Base-by-base conservation (phyloP, 192 early-diverging fungal species). In the Coemansia biformis region DNA sequence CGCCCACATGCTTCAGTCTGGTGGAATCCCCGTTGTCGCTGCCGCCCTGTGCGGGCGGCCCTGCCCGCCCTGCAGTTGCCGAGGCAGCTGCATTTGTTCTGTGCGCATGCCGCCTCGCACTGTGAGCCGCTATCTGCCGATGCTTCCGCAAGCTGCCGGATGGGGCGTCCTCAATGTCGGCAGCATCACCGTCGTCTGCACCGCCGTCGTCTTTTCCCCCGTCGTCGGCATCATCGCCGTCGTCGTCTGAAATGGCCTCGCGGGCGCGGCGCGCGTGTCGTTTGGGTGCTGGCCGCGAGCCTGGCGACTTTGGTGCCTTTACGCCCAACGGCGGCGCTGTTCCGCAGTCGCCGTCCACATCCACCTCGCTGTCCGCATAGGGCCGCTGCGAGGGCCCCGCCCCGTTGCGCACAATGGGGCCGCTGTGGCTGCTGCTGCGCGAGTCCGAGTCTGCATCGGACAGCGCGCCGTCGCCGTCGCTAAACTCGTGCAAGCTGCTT, bases 401-500 rank as follows among this genome's bases (percentile, higher is more conserved):
- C 11, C 66, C 59, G 28, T 61, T 69, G 18, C 66, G 47, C 13
- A 69, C 42, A 37, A 61, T 69, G 18, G 66, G 49, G 19, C 66
- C 58, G 39, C 32, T 47, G 38, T 40, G 18, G 45, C 14, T 21
- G 33, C 34, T 24, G 46, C 35, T 24, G 17, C 10, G 16, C 5
- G n/a, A 15, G 9, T 16, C 22, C 5, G 43, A 45, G 13, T 18
- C 43, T 1, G 42, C n/a, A 23, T 44, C 42, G 31, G 46, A 47
- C 19, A 24, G 22, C 19, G 38, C 48, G 26, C 33, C 30, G 34
- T 21, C 35, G 15, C 24, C 48, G 18, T 62, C 68, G 43, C 68
- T 72, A 47, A 72, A 72, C 57, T 64, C 68, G 29, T 72, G 54
- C 30, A 72, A 42, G 19, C 68, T 72, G 44, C 68, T 72, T 21